Evolutionary conservation across 371 early-diverging fungal genomes (phyloP).

Genomic region (Mortierella sp.): DNA sequence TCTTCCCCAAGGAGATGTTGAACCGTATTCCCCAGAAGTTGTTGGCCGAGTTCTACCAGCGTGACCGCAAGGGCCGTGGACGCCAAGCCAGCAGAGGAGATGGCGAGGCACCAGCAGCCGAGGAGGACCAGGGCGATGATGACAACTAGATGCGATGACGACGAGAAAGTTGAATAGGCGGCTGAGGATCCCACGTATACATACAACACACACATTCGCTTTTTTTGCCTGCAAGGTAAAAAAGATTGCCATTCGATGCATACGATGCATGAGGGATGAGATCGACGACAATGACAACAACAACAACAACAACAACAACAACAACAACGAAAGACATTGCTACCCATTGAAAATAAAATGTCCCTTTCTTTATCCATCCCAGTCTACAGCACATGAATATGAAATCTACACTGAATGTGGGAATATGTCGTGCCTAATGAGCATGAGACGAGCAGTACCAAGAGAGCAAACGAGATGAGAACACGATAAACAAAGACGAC

Average conservation of each 20-base stretch:
- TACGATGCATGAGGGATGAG: neutral
- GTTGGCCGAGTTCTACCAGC: constrained; percentile 95
- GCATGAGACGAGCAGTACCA: neutral
- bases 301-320: neutral
- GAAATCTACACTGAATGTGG: neutral
- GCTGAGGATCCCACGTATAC: neutral
- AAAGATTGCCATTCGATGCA: neutral
- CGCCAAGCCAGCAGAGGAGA: constrained; percentile 51
- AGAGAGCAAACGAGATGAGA: neutral
- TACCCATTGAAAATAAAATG: neutral
- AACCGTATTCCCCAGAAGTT: constrained; percentile 99
- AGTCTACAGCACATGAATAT: neutral
- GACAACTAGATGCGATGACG: constrained; percentile 43
- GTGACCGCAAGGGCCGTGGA: constrained; percentile 74
- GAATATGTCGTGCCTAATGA: constrained; percentile 9
- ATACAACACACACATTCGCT: neutral
- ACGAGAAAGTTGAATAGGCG: neutral
- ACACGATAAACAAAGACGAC: neutral
- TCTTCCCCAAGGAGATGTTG: constrained; percentile 99
- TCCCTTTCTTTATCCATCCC: neutral
- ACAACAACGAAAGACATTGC: constrained; percentile 1
- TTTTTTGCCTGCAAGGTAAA: neutral
- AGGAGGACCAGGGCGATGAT: constrained; percentile 54
- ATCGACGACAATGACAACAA: neutral
- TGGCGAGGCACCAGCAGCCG: constrained; percentile 44